Conservation (phyloP, 1,284 basidiomycete species). For the Marasmius oreades region DNA sequence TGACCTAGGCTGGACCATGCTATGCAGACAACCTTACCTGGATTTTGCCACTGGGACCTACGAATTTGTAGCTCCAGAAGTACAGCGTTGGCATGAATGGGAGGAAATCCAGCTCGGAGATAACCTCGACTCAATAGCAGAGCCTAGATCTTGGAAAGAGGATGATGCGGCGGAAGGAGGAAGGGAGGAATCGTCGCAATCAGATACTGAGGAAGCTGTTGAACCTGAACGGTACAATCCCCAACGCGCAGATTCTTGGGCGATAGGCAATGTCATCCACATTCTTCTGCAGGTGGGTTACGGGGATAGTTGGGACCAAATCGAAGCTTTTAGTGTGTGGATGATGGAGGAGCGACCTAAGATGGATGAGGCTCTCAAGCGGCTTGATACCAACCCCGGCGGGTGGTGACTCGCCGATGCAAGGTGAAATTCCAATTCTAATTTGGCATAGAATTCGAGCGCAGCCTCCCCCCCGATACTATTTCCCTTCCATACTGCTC, state of each 20-base stretch:
- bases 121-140: too few relatives aligned
- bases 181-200: too few relatives aligned
- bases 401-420: too few relatives aligned
- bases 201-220: too few relatives aligned
- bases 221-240: neutral
- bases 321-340: neutral
- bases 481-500: too few relatives aligned
- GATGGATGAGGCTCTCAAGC: neutral
- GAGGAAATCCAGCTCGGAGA: neutral
- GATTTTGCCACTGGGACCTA: neutral
- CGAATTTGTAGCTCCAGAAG: neutral
- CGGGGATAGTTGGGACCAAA: neutral
- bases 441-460: too few relatives aligned
- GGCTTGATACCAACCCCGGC: too few relatives aligned
- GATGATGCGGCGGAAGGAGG: too few relatives aligned
- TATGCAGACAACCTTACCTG: neutral
- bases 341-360: neutral
- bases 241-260: neutral
- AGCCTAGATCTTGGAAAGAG: too few relatives aligned
- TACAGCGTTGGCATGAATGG: neutral
- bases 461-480: too few relatives aligned
- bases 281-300: neutral
- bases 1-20: neutral
- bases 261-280: neutral
- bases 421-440: too few relatives aligned